phyloP scores from a whole-genome alignment of 1,139 yeast genomes.

The Protomyces lactucae-debilis region DNA sequence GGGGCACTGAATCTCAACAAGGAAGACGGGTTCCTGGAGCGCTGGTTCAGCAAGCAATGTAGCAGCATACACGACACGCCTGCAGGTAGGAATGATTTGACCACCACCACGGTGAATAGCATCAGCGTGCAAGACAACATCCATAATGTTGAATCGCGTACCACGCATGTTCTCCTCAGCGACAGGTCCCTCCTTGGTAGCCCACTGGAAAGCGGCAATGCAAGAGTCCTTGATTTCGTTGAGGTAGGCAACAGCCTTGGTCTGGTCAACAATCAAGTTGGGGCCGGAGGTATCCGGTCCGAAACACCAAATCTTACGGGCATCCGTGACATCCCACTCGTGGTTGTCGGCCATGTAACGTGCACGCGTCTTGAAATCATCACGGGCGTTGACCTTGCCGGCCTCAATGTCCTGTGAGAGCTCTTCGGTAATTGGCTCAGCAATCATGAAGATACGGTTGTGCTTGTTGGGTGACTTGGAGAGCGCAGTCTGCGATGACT shows the following conservation, averaged over 20 bases:
- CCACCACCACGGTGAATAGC: slow-evolving; percentile 99
- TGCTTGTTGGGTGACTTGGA: slow-evolving; percentile 99
- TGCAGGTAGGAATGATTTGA: slow-evolving; percentile 99
- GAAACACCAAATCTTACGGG: slow-evolving; percentile 99
- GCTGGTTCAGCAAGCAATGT: slow-evolving; percentile 98
- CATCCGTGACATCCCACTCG: slow-evolving; percentile 99
- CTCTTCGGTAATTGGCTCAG: slow-evolving; percentile 94
- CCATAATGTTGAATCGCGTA: slow-evolving; percentile 95
- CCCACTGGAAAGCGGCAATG: slow-evolving; percentile 99
- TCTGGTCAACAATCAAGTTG: slow-evolving; percentile 97
- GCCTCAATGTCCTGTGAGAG: slow-evolving; percentile 84
- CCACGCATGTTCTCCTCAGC: slow-evolving; percentile 96
- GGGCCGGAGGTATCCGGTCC: slow-evolving; percentile 97
- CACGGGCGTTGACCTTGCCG: slow-evolving; percentile 91
- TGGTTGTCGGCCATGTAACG: slow-evolving; percentile 97
- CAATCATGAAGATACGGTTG: slow-evolving; percentile 98
- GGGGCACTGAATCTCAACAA: slow-evolving; percentile 99
- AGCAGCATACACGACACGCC: slow-evolving; percentile 99
- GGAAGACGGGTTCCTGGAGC: slow-evolving; percentile 98
- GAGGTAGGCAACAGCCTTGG: slow-evolving; percentile 99
- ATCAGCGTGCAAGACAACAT: slow-evolving; percentile 99
- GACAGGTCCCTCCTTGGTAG: slow-evolving; percentile 99
- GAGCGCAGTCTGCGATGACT: slow-evolving; percentile 91
- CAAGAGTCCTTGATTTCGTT: slow-evolving; percentile 99
- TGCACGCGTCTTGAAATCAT: slow-evolving; percentile 98